Evolutionary conservation across 1,284 basidiomycete species (phyloP).

Genomic region (Cystobasidium sp.): DNA sequence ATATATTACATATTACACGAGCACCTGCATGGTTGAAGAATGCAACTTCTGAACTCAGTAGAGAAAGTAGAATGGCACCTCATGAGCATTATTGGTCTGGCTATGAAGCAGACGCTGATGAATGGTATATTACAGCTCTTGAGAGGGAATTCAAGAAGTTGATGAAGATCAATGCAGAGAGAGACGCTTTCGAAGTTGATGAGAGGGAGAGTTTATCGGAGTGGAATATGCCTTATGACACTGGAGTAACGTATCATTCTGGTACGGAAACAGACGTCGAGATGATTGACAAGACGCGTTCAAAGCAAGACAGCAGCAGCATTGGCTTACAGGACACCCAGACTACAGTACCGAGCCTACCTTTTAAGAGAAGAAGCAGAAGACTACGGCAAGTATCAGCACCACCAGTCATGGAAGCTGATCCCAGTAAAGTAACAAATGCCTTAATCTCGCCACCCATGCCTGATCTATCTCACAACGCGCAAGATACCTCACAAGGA

Average conservation of each 20-base stretch:
- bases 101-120: neutral
- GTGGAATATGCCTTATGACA: neutral
- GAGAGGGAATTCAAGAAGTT: slow-evolving; percentile 20
- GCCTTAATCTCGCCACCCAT: neutral
- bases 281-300: too few relatives aligned
- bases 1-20: slow-evolving; percentile 23
- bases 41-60: slow-evolving; percentile 33
- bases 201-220: slow-evolving; percentile 2
- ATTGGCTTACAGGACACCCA: neutral
- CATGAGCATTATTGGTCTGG: slow-evolving; percentile 36
- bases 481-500: neutral
- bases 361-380: neutral
- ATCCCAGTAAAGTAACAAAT: slow-evolving; percentile 2
- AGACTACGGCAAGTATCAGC: slow-evolving; percentile 8
- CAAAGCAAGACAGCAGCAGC: too few relatives aligned
- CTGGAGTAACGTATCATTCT: too few relatives aligned
- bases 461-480: neutral
- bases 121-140: slow-evolving; percentile 8
- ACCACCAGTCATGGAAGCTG: slow-evolving; percentile 18
- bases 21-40: slow-evolving; percentile 39
- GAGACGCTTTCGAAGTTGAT: neutral
- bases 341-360: neutral
- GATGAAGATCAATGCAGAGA: slow-evolving; percentile 2
- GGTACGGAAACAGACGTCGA: too few relatives aligned
- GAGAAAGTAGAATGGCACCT: slow-evolving; percentile 37